These are phyloP conservation scores for Rubia peregrina DNA, from an alignment of 305 asterid genomes.

Conservation along the genomic window DNA sequence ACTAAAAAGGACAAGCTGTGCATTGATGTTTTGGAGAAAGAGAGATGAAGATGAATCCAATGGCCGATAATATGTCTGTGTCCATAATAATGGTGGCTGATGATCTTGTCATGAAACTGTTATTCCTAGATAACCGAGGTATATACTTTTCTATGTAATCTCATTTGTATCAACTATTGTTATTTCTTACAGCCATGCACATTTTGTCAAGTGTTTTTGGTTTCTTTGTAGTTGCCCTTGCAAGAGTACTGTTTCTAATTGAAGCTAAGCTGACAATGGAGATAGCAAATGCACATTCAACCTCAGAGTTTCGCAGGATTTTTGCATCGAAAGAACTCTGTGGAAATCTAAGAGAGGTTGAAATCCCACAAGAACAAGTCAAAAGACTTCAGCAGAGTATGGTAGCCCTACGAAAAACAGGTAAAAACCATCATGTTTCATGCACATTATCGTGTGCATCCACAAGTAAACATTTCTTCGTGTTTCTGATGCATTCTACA, in stretches of 20 bases:
- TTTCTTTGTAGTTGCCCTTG: constrained; percentile 64
- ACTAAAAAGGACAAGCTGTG: constrained; percentile 57
- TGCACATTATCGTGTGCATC: neutral
- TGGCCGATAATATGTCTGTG: constrained; percentile 39
- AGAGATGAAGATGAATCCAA: constrained; percentile 51
- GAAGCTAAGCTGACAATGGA: constrained; percentile 86
- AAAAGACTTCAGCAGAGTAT: constrained; percentile 57
- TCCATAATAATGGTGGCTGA: constrained; percentile 56
- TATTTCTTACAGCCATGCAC: neutral
- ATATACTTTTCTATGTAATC: neutral
- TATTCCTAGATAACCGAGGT: constrained; percentile 82
- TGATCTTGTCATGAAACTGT: constrained; percentile 73
- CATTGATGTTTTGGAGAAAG: constrained; percentile 65
- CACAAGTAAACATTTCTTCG: no score
- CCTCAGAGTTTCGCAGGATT: constrained; percentile 59
- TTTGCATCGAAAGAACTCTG: constrained; percentile 38
- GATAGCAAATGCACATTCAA: constrained; percentile 62
- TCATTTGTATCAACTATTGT: neutral
- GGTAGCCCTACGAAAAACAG: constrained; percentile 67
- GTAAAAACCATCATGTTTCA: constrained; percentile 20
- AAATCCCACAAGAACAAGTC: constrained; percentile 72
- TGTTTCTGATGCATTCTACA: no score
- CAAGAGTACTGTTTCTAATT: constrained; percentile 59
- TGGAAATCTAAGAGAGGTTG: constrained; percentile 53
- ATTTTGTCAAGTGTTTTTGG: neutral